Conservation (phyloP, 2,329 filamentous ascomycete species). For the Grosmannia penicillata region DNA sequence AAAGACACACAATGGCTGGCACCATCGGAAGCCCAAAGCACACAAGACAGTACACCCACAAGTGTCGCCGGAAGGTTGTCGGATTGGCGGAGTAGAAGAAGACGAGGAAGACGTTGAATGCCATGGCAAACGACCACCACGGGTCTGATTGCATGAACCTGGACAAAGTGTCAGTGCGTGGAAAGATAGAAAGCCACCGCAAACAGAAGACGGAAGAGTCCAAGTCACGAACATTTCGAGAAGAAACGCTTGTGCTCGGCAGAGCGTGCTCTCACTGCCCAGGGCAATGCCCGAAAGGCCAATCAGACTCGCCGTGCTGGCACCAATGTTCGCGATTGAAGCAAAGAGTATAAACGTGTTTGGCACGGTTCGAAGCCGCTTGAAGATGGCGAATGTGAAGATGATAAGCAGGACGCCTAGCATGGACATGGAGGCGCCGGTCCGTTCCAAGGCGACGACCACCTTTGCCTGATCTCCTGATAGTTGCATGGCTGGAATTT, state of each 20-base stretch:
- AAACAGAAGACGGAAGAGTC: no score
- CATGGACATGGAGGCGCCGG: conserved; percentile 38
- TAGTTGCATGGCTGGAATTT: conserved; percentile 12
- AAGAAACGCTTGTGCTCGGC: conserved; percentile 43
- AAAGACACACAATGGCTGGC: conserved; percentile 50
- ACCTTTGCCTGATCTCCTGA: conserved; percentile 21
- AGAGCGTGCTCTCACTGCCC: conserved; percentile 42
- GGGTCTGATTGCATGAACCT: conserved; percentile 69
- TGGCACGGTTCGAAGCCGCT: conserved; percentile 39
- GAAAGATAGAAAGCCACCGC: conserved; percentile 9
- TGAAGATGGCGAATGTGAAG: conserved; percentile 33
- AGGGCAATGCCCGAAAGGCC: conserved; percentile 46
- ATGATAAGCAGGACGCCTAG: conserved; percentile 36
- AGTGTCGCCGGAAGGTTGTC: conserved; percentile 56
- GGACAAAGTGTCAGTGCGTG: conserved; percentile 18
- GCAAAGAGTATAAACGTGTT: conserved; percentile 49
- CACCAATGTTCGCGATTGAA: conserved; percentile 43
- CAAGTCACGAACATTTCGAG: conserved; percentile 58
- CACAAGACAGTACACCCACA: conserved; percentile 53
- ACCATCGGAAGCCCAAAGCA: conserved; percentile 61
- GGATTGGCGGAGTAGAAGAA: conserved; percentile 46
- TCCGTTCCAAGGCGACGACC: conserved; percentile 34
- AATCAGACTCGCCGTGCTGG: conserved; percentile 54
- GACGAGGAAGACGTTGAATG: conserved; percentile 62
- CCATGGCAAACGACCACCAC: conserved; percentile 71